Evolutionary conservation across 129 eudicot species (phyloP), one percentile per base, ranked within the genome.

Genomic region (Flaveria brownii): DNA sequence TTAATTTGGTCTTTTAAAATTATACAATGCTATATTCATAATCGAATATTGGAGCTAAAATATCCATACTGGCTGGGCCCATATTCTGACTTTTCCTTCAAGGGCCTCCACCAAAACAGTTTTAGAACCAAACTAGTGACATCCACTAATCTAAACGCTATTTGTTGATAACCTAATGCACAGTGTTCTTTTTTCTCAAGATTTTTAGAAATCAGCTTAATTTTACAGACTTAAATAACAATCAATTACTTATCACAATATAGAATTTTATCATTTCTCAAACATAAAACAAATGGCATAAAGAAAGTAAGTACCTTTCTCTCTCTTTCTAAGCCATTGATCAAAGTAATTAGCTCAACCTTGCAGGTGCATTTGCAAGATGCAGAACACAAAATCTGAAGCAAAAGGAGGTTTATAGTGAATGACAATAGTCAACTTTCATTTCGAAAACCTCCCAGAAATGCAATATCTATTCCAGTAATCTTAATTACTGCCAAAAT

Each of bases 281-380:
- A 12, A 13, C 26, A 30, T 30, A 59, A 59, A 22, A 59, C 25
- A 59, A 11, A 22, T 12, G 39, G 0, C 36, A 23, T 4, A 23
- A 59, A 59, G 30, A 4, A 59, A 23, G 36, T 23, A 59, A 23
- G 36, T 23, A 59, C 39, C 65, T 59, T 59, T 59, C 36, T 23
- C 26, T 23, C 16, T 59, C 36, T 59, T 23, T 59, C 65, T 59
- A 23, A 23, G 36, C 61, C 25, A 55, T 55, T 55, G 26, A n/a
- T 55, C 25, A 55, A 55, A 55, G 61, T 18, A 55, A 7, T 55
- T 55, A 55, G 61, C 26, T 18, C 12, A 3, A 55, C 65, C 39
- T 43, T 59, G 16, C 65, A 59, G 65, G 65, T 22, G 13, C 65
- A 59, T 22, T 23, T 59, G 65, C 65, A 59, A 59, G 64, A 59